Base-by-base conservation (phyloP, 176 grass and related monocot genomes). In the Ampelocalamus luodianensis region DNA sequence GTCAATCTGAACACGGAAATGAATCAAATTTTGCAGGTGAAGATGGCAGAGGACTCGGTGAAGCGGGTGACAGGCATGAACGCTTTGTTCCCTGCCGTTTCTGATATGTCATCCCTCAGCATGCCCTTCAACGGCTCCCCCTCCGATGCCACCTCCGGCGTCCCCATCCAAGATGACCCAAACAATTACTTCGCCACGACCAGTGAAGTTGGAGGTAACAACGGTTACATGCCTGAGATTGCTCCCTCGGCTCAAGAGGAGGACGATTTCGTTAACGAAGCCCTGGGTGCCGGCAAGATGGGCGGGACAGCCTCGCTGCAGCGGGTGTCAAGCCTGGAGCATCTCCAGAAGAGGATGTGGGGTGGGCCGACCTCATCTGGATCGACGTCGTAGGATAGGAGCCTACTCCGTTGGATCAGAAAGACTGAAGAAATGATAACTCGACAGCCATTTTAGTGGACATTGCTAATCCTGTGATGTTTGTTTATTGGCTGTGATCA, bases 11-110 rank as follows among this genome's bases (percentile, higher is more conserved):
- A 40, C 60, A 6, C 54, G 24, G 13, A 22, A 36, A 17, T 65
- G 24, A 27, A 74, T 74, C 17, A 69, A 67, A 53, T 63, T 29
- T 85, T 58, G 68, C 88, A 97, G 95, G 95, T 93, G 84, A 94
- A 97, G 84, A 94, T 97, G 90, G 90, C 96, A 46, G 93, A 98
- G 82, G 90, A 98, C 70, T 83, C 89, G 0, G 91, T 98, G 78
- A 94, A 94, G 78, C 91, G 93, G 61, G 87, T 90, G 50, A 96
- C 87, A 27, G 87, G 93, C 76, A 75, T 90, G 59, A 87, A 82
- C 3, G 55, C 93, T 1, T 16, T 91, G 39, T 88, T 84, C 79
- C 92, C 80, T 39, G 80, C 77, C 0, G 80, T 55, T 29, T 85
- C 87, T 20, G 85, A 92, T 55, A 89, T 92, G 66, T 91, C 95